Base-by-base conservation (phyloP, 208 protist species). In the Leishmania braziliensis region DNA sequence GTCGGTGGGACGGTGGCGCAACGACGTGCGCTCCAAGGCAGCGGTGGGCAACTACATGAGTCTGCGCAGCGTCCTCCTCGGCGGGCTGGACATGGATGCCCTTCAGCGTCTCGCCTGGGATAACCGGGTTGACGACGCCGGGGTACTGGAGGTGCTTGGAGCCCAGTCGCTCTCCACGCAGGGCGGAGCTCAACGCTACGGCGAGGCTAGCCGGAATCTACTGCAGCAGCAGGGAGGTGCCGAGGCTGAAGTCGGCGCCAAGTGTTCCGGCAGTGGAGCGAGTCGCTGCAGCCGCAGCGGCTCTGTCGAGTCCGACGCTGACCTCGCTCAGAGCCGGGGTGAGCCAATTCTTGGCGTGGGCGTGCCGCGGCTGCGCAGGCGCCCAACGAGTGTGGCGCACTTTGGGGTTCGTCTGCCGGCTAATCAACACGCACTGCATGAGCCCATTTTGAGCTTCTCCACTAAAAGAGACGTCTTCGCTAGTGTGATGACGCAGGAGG, bases 11-110 rank as follows among this genome's bases (percentile, higher is more conserved):
- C 88, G 92, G 46, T 97, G 92, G 91, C 84, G 88, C 36, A 93
- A 91, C 53, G 91, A 97, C 72, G 81, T 97, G 8, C 91, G 91
- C n/a, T 83, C 88, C 63, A 92, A 92, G 72, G 87, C 88, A 14
- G 87, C 90, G 6, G 89, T 95, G 5, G 94, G 94, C 51, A 97
- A 97, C 78, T 97, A 94, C 85, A 76, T 90, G 60, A 93, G 86
- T 56, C 78, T 97, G 68, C 90, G 92, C 70, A 90, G 88, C 75
- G 79, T 94, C 5, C 83, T 96, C 71, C 74, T 92, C 33, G 89
- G 88, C 68, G 84, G 82, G 43, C 90, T 88, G 39, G 88, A 87
- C 85, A 86, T 71, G 1, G 81, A 84, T 50, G 84, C 83, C 29
- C 82, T 94, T 72, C 79, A 87, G 83, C 84, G 84, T 29, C 58